Base-by-base conservation (phyloP, 208 protist genomes). In the Wallacemonas sp. region DNA sequence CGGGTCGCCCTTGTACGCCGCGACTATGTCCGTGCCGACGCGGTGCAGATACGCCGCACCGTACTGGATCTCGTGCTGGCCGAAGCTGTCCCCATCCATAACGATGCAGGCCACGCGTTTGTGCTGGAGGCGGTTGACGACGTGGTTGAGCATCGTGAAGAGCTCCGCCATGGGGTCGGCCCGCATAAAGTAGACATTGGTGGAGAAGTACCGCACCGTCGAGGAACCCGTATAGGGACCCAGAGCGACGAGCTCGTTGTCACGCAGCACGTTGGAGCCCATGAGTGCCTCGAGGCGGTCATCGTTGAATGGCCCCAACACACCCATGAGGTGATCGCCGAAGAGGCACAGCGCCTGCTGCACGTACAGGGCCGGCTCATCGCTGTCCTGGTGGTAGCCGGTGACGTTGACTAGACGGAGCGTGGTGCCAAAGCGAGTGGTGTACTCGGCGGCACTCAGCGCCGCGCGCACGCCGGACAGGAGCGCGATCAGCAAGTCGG, bases 61-160 rank as follows among this genome's bases (percentile, higher is more conserved):
- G 18, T 61, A 25, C 3, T 25, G 0, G 59, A 72, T 74, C 54
- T 76, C 73, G 25, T 12, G 18, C 0, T 81, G 68, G 36, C 76
- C 76, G 57, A 78, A 73, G 14, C 46, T 48, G 2, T 72, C 31
- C 16, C 41, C 61, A 10, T 59, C 41, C 31, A 86, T 52, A 65
- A 79, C 77, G 76, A 84, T 86, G 45, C 79, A 86, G 39, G 61
- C 79, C 3, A 88, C 39, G 39, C 74, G 74, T 3, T 63, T 45
- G 16, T 61, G 38, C 16, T 67, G 69, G 12, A 86, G 39, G 0
- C 18, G n/a, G 25, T 59, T 72, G 18, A 76, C 2, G 16, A 67
- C 42, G 63, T 81, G 71, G 18, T 46, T 29, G 7, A 85, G 10
- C 20, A 84, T 23, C 55, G 66, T 49, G n/a, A 67, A 31, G 29